These are phyloP conservation scores for Curvularia sp. DNA, from an alignment of 2,329 filamentous ascomycete genomes.

Conservation along the genomic window DNA sequence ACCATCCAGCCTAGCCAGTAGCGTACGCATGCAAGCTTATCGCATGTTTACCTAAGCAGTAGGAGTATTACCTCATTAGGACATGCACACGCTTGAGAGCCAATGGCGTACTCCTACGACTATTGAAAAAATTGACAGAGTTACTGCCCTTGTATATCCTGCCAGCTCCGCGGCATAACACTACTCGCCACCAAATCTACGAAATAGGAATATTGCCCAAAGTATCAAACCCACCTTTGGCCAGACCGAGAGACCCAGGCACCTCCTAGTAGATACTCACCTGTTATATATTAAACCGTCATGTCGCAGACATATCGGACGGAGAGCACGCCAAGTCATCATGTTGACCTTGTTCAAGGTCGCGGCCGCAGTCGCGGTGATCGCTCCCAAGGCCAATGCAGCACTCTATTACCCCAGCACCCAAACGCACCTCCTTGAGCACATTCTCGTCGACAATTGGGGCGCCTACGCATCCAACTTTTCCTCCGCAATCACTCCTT, in stretches of 20 bases:
- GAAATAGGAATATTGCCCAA: conserved; percentile 1
- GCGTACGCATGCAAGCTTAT: not conserved
- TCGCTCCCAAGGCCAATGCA: not conserved
- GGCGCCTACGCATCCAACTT: conserved; percentile 27
- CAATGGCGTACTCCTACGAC: not conserved
- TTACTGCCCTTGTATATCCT: not conserved
- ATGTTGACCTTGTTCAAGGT: not conserved
- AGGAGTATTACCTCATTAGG: not conserved
- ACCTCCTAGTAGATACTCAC: not conserved
- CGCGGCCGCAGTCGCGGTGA: not conserved
- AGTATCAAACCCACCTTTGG: not conserved
- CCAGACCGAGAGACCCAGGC: not conserved
- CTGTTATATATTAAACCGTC: not conserved
- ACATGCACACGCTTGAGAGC: not conserved
- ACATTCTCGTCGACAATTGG: conserved; percentile 27
- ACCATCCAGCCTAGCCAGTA: not conserved
- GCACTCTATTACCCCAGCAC: conserved; percentile 17
- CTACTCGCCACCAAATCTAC: not conserved
- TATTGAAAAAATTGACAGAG: not conserved
- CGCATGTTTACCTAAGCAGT: not conserved
- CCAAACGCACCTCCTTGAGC: conserved; percentile 19
- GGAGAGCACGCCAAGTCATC: not conserved
- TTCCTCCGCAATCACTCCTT: conserved; percentile 28
- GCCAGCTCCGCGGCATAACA: not conserved
- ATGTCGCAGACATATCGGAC: not conserved